Evolutionary conservation across 306 rosid species (phyloP).

Genomic region (Cucumis hystrix): DNA sequence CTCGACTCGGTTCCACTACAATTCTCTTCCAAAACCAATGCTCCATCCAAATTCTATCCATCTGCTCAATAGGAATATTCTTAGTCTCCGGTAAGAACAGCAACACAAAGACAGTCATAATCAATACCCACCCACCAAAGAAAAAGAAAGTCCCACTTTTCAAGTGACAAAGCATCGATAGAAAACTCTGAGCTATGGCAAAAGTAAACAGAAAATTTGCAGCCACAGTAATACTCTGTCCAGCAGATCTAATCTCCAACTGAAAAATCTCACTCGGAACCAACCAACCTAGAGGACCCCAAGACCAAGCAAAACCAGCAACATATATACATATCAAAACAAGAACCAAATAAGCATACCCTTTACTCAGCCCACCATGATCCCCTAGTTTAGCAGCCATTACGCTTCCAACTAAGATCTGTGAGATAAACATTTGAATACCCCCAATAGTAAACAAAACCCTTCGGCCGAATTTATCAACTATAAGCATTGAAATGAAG

Average conservation of each 20-base stretch:
- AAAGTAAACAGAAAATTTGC: slow-evolving; percentile 7
- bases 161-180: slow-evolving; percentile 13
- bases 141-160: slow-evolving; percentile 13
- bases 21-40: slow-evolving; percentile 52
- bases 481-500: slow-evolving; percentile 34
- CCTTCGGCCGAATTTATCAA: slow-evolving; percentile 38
- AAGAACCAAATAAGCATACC: slow-evolving; percentile 32
- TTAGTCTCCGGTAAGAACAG: slow-evolving; percentile 9
- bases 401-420: slow-evolving; percentile 35
- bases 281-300: slow-evolving; percentile 65
- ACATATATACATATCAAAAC: slow-evolving; percentile 37
- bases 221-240: slow-evolving; percentile 11
- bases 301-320: slow-evolving; percentile 57
- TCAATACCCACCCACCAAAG: slow-evolving; percentile 11
- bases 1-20: slow-evolving; percentile 15
- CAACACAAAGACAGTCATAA: slow-evolving; percentile 9
- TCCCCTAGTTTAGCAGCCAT: slow-evolving; percentile 40
- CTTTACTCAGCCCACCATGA: slow-evolving; percentile 35
- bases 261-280: slow-evolving; percentile 41
- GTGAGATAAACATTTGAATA: slow-evolving; percentile 41
- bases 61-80: slow-evolving; percentile 39
- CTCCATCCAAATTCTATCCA: slow-evolving; percentile 48
- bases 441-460: slow-evolving; percentile 41
- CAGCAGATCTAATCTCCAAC: slow-evolving; percentile 9
- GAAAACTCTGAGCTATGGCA: slow-evolving; percentile 12